A percentile compares a stretch with the other conserved stretches of the same genome.
phyloP scores from a whole-genome alignment of 306 rosid species.

The Dalbergia cochinchinensis region DNA sequence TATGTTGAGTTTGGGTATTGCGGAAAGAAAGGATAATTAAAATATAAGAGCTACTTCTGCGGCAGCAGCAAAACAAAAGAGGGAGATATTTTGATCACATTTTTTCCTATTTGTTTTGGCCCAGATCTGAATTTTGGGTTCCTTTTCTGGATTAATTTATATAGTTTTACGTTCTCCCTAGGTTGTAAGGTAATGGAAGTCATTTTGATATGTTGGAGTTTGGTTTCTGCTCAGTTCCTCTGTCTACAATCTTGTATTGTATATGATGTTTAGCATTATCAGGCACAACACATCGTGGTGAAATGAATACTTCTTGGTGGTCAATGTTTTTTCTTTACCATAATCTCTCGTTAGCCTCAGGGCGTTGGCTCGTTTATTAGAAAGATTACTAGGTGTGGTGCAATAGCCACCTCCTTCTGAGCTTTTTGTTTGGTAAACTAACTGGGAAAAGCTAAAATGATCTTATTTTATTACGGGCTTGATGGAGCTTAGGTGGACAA shows the following conservation, averaged over 20 bases:
- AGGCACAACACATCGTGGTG: not conserved
- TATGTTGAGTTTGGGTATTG: conserved; percentile 42
- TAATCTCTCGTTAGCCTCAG: not conserved
- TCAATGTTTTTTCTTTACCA: not conserved
- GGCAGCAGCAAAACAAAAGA: conserved; percentile 45
- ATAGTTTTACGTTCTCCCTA: conserved; percentile 38
- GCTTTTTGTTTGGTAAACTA: not conserved
- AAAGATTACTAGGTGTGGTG: not conserved
- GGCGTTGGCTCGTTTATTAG: not conserved
- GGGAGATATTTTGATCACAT: conserved; percentile 39
- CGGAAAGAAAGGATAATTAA: conserved; percentile 55
- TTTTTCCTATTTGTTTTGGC: conserved; percentile 28
- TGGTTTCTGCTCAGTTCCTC: not conserved
- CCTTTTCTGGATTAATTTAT: conserved; percentile 41
- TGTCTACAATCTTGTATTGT: conserved; percentile 20
- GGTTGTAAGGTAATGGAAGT: conserved; percentile 37
- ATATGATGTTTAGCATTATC: conserved; percentile 22
- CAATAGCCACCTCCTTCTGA: not conserved
- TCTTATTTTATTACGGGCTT: too few species aligned
- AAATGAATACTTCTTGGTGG: conserved; percentile 15
- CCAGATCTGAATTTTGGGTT: conserved; percentile 43
- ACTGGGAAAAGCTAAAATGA: too few species aligned
- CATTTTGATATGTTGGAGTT: conserved; percentile 32
- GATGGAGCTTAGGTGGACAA: too few species aligned
- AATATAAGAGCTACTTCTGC: conserved; percentile 48